Evolutionary conservation across 2,329 filamentous ascomycete species (phyloP).

Genomic region (Talaromyces sp.): DNA sequence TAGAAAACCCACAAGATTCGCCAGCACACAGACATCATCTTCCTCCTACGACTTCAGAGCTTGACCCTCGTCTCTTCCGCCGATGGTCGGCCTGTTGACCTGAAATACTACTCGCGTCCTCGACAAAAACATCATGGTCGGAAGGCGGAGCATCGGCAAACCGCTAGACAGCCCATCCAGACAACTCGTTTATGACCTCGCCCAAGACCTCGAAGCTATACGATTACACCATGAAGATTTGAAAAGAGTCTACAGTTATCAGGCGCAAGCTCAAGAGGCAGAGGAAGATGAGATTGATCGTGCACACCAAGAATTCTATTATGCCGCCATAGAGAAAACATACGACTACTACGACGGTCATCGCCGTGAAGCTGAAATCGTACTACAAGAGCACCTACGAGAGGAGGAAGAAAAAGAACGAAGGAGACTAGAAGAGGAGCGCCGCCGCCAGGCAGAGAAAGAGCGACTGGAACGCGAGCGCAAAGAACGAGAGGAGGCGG

Average conservation of each 20-base stretch:
- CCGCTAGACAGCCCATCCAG: slow-evolving; percentile 41
- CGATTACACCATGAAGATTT: slow-evolving; percentile 43
- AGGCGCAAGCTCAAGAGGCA: slow-evolving; percentile 51
- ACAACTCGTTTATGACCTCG: slow-evolving; percentile 43
- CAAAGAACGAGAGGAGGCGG: slow-evolving; percentile 26
- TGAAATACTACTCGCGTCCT: not conserved
- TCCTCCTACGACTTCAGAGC: not conserved
- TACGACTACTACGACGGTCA: slow-evolving; percentile 67
- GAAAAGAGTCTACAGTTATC: slow-evolving; percentile 46
- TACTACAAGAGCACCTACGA: slow-evolving; percentile 49
- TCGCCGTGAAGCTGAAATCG: slow-evolving; percentile 54
- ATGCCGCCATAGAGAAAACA: slow-evolving; percentile 64
- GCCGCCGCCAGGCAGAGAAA: slow-evolving; percentile 26
- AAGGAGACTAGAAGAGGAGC: slow-evolving; percentile 38
- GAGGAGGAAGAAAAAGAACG: slow-evolving; percentile 40
- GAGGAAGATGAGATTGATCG: slow-evolving; percentile 62
- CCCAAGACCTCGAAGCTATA: slow-evolving; percentile 42
- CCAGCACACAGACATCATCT: not conserved
- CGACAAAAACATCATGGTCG: slow-evolving; percentile 14
- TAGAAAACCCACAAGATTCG: not conserved
- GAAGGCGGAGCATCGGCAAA: slow-evolving; percentile 16
- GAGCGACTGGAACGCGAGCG: slow-evolving; percentile 33
- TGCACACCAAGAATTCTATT: slow-evolving; percentile 63
- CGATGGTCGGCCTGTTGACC: not conserved
- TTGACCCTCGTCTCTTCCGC: not conserved